phyloP scores from a whole-genome alignment of 2,329 filamentous ascomycete genomes.

The Hysterium pulicare region DNA sequence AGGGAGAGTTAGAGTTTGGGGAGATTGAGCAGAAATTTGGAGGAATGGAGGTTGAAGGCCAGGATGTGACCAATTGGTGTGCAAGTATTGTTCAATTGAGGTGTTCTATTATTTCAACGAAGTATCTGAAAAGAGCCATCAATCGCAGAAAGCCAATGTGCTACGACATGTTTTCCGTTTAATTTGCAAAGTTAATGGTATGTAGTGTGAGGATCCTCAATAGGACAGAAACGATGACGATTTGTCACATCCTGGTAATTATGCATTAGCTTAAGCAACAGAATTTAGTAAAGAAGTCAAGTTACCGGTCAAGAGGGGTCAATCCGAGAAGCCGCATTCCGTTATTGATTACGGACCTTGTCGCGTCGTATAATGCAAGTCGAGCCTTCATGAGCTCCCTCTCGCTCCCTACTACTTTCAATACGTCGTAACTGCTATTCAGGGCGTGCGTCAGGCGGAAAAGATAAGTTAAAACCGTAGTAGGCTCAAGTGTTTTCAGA shows the following conservation, averaged over 20 bases:
- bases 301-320: slow-evolving; percentile 63
- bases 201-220: too few species aligned
- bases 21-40: too few species aligned
- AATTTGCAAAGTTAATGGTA: too few species aligned
- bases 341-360: slow-evolving; percentile 69
- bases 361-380: slow-evolving; percentile 71
- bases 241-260: slow-evolving; percentile 6
- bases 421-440: slow-evolving; percentile 73
- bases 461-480: slow-evolving; percentile 63
- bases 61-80: too few species aligned
- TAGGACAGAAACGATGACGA: too few species aligned
- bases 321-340: slow-evolving; percentile 76
- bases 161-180: too few species aligned
- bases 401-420: slow-evolving; percentile 74
- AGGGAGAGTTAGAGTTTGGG: too few species aligned
- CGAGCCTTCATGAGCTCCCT: slow-evolving; percentile 64
- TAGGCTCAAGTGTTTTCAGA: slow-evolving; percentile 71
- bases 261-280: slow-evolving; percentile 4
- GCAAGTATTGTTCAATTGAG: too few species aligned
- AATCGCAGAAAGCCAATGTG: too few species aligned
- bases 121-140: too few species aligned
- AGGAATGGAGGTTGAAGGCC: too few species aligned
- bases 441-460: slow-evolving; percentile 80
- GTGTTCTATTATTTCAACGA: too few species aligned
- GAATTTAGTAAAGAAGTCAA: slow-evolving; percentile 1